A percentile compares a stretch with the other conserved stretches of the same genome.
phyloP scores from a whole-genome alignment of 225 moss, liverwort and hornwort genomes.

The Lunularia cruciata region DNA sequence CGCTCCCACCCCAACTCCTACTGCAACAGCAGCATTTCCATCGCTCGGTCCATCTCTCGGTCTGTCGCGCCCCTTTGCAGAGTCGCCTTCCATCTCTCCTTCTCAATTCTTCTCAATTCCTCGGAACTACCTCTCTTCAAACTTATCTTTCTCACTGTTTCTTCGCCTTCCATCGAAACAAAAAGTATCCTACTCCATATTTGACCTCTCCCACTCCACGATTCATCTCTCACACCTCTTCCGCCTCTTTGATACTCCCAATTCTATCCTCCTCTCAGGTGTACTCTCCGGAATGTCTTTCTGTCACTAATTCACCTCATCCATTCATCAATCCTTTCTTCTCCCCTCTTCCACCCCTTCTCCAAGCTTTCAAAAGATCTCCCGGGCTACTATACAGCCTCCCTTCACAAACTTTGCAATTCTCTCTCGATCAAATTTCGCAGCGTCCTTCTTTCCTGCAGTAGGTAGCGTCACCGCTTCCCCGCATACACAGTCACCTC shows the following conservation, averaged over 20 bases:
- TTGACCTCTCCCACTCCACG: background rate
- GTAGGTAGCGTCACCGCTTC: too few species aligned
- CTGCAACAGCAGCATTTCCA: too few species aligned
- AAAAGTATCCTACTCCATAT: background rate
- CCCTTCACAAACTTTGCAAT: background rate
- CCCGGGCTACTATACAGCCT: background rate
- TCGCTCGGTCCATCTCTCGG: background rate
- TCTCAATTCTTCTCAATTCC: background rate
- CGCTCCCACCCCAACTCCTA: background rate
- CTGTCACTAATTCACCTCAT: background rate
- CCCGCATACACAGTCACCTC: background rate
- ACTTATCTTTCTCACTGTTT: background rate
- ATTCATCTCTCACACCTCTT: conserved; percentile 4
- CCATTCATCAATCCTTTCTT: background rate
- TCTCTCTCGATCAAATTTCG: background rate
- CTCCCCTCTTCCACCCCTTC: background rate
- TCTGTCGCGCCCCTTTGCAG: background rate
- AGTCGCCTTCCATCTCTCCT: conserved; percentile 6
- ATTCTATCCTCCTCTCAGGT: background rate
- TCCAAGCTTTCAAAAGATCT: background rate
- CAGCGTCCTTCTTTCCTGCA: too few species aligned
- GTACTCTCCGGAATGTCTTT: background rate
- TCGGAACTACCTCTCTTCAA: background rate
- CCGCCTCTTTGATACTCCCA: background rate
- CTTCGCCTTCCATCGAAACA: conserved; percentile 7